Conservation (phyloP, 805 yeast genomes). For the Kodamaea kaohsiungensis region DNA sequence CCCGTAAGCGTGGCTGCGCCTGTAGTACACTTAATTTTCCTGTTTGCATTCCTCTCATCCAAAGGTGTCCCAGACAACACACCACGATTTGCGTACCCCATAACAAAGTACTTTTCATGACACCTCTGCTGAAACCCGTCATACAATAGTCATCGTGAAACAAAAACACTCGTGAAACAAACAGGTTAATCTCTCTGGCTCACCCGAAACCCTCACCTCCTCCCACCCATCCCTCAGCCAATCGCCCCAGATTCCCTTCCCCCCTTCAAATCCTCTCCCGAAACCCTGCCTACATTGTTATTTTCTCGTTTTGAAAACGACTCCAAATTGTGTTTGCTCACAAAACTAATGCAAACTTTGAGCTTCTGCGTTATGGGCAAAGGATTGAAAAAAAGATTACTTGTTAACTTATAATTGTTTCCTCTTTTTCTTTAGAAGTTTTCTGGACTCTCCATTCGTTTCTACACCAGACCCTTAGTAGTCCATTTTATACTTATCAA, state of each 20-base stretch:
- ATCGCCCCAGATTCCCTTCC: neutral
- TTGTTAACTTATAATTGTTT: slow-evolving; percentile 2
- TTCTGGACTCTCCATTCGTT: neutral
- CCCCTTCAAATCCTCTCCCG: neutral
- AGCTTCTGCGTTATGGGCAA: slow-evolving; percentile 1
- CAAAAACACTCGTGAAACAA: neutral
- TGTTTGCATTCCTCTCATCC: neutral
- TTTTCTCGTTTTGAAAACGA: neutral
- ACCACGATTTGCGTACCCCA: neutral
- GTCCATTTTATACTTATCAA: too few relatives aligned
- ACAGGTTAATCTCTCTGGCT: neutral
- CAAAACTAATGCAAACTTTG: neutral
- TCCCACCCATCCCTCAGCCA: neutral
- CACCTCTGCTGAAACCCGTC: neutral
- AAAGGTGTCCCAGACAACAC: neutral
- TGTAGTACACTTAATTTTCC: neutral
- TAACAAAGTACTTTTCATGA: neutral
- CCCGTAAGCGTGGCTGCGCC: neutral
- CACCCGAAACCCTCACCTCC: neutral
- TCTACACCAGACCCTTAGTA: neutral
- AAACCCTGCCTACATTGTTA: slow-evolving; percentile 3
- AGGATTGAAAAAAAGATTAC: slow-evolving; percentile 2
- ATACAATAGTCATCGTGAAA: neutral
- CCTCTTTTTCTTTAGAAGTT: slow-evolving; percentile 1
- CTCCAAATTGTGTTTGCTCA: neutral